Evolutionary conservation across 192 early-diverging fungal species (phyloP), one percentile per base, ranked within the genome.

Genomic region (Paraglomus occultum): DNA sequence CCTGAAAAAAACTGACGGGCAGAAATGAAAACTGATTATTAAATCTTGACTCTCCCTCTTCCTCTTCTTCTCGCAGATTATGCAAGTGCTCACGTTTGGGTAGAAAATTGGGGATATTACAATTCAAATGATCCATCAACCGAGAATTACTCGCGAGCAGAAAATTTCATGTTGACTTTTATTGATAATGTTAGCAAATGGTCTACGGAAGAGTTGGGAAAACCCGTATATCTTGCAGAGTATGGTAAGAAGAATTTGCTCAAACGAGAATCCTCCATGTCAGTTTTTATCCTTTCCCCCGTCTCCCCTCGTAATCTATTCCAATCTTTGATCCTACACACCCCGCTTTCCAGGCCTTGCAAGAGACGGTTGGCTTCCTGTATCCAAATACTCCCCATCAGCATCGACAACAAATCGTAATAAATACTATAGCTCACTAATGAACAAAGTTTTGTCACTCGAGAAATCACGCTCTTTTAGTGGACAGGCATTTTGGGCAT

Each of bases 401-500:
- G 79, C 87, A 4, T 59, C 87, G 0, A 76, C 81, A 2, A 78
- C 75, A 0, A 77, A 90, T 39, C 80, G 79, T 22, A 77, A 88
- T 66, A 69, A 45, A 57, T 90, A 80, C 70, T 90, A 80, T 60
- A 58, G 53, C 8, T 75, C 76, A 6, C 72, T 90, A 6, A 60
- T 73, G 31, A 64, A 74, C n/a, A 75, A 71, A 58, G 54, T 79
- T 18, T 73, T 69, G 9, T 50, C 58, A 52, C 71, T 77, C 12
- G 58, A 66, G n/a, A 55, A 62, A 12, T 44, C 76, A 11, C 65
- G 73, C 15, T 53, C 72, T 6, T 75, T 79, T 31, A 72, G 71
- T 0, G 88, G 89, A 14, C 69, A 75, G n/a, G 77, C 79, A 9
- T 90, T 90, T 67, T 90, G 89, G 89, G 88, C 85, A 12, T 90